Conservation (phyloP, 1,284 basidiomycete species). For the Ustilago xerochloae region DNA sequence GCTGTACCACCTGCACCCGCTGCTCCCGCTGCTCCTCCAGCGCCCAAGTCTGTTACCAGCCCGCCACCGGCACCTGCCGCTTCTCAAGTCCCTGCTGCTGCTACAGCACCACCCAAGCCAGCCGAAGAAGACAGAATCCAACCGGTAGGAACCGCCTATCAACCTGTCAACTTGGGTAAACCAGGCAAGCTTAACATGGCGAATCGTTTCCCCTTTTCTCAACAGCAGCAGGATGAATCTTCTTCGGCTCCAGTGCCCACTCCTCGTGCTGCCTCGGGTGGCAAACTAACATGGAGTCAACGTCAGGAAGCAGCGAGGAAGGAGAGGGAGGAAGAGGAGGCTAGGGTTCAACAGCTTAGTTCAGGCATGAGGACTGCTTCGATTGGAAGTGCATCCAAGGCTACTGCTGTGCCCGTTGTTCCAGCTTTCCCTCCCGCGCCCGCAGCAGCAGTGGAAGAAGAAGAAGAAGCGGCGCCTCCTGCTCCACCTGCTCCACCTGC, state of each 20-base stretch:
- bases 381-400: constrained; percentile 16
- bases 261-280: constrained; percentile 38
- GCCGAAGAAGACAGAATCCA: constrained; percentile 63
- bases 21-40: constrained; percentile 16
- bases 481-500: constrained; percentile 36
- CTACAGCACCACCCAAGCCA: constrained; percentile 47
- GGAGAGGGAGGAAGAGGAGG: constrained; percentile 61
- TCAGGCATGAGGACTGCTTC: constrained; percentile 37
- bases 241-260: constrained; percentile 37
- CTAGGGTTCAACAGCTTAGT: constrained; percentile 24
- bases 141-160: constrained; percentile 66
- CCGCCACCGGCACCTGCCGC: constrained; percentile 24
- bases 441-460: constrained; percentile 22
- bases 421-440: constrained; percentile 46
- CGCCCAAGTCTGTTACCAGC: constrained; percentile 14
- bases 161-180: constrained; percentile 62
- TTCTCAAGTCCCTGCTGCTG: constrained; percentile 26
- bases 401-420: constrained; percentile 35
- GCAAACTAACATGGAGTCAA: constrained; percentile 67
- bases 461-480: constrained; percentile 14
- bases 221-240: constrained; percentile 26
- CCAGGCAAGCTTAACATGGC: constrained; percentile 65
- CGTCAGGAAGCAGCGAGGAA: constrained; percentile 62
- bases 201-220: constrained; percentile 61
- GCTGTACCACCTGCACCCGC: constrained; percentile 27